phyloP scores from a whole-genome alignment of 345 rosid genomes.

The Aquilaria yunnanensis region DNA sequence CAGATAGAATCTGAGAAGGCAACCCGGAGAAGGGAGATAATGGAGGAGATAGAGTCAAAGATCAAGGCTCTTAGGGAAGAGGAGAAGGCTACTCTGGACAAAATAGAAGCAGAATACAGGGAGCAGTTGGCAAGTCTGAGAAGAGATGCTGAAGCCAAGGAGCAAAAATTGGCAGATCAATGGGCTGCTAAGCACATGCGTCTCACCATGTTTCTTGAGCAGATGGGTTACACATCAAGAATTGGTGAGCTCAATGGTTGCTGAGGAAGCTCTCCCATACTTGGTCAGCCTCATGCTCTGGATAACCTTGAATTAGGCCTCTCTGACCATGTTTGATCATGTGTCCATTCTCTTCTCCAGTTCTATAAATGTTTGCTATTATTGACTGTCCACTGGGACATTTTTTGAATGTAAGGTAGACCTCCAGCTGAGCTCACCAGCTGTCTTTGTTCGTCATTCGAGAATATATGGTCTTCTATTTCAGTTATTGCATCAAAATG shows the following conservation, averaged over 20 bases:
- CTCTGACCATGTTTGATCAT: neutral
- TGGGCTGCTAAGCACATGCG: constrained; percentile 69
- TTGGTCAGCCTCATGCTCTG: neutral
- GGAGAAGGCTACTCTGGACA: constrained; percentile 57
- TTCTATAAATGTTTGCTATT: constrained; percentile 18
- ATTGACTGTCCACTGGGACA: constrained; percentile 10
- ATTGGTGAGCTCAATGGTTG: constrained; percentile 31
- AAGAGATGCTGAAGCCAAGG: constrained; percentile 82
- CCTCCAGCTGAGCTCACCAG: constrained; percentile 9
- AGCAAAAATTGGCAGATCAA: constrained; percentile 86
- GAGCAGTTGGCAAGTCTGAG: constrained; percentile 67
- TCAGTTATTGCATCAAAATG: neutral
- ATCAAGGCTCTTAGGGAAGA: constrained; percentile 88
- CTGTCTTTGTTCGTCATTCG: constrained; percentile 6
- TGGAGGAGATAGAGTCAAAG: constrained; percentile 81
- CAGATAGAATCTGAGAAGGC: constrained; percentile 93
- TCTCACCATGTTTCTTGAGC: constrained; percentile 78
- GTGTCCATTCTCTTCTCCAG: constrained; percentile 13
- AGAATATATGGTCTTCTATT: constrained; percentile 7
- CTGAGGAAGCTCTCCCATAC: constrained; percentile 13
- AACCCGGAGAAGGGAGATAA: constrained; percentile 69
- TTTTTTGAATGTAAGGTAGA: constrained; percentile 11
- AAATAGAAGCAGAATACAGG: constrained; percentile 71
- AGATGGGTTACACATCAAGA: constrained; percentile 57
- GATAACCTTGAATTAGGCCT: neutral